These are phyloP conservation scores for Peniophora sp. DNA, from an alignment of 1,284 basidiomycete species.

Conservation along the genomic window DNA sequence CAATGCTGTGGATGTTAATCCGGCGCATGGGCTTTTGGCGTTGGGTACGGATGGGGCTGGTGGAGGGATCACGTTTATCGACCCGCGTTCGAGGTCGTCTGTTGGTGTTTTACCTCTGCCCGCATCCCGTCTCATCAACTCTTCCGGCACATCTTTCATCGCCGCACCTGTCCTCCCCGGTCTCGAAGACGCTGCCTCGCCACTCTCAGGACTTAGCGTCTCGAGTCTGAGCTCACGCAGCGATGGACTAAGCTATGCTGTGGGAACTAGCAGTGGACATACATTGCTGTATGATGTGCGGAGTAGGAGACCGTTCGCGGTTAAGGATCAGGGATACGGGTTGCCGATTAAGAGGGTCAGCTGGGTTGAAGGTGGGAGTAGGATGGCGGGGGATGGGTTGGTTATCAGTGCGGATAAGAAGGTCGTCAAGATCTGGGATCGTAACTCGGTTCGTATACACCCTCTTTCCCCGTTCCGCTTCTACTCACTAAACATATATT, in stretches of 20 bases:
- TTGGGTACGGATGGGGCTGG: slow-evolving; percentile 77
- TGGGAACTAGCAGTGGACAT: slow-evolving; percentile 93
- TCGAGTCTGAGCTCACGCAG: slow-evolving; percentile 79
- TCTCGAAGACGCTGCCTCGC: slow-evolving; percentile 24
- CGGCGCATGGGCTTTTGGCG: slow-evolving; percentile 84
- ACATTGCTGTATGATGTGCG: slow-evolving; percentile 94
- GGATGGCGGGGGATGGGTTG: slow-evolving; percentile 82
- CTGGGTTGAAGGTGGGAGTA: slow-evolving; percentile 85
- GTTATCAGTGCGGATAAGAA: slow-evolving; percentile 89
- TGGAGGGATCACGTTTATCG: slow-evolving; percentile 94
- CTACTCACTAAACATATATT: slow-evolving; percentile 7
- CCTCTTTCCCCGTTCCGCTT: slow-evolving; percentile 1
- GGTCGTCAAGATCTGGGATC: slow-evolving; percentile 94
- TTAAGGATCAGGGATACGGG: slow-evolving; percentile 97
- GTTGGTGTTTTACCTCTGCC: slow-evolving; percentile 81
- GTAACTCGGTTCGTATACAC: slow-evolving; percentile 56
- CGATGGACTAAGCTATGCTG: slow-evolving; percentile 89
- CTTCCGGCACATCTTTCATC: slow-evolving; percentile 9
- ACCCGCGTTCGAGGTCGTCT: slow-evolving; percentile 76
- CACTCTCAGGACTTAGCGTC: slow-evolving; percentile 47
- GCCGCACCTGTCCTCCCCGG: slow-evolving; percentile 28
- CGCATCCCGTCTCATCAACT: slow-evolving; percentile 38
- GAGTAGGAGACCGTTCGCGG: slow-evolving; percentile 73
- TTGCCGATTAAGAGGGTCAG: slow-evolving; percentile 80
- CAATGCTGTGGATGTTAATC: slow-evolving; percentile 90